Conservation (phyloP, 495 filamentous ascomycete species). For the Aspergillus olivimuriae region DNA sequence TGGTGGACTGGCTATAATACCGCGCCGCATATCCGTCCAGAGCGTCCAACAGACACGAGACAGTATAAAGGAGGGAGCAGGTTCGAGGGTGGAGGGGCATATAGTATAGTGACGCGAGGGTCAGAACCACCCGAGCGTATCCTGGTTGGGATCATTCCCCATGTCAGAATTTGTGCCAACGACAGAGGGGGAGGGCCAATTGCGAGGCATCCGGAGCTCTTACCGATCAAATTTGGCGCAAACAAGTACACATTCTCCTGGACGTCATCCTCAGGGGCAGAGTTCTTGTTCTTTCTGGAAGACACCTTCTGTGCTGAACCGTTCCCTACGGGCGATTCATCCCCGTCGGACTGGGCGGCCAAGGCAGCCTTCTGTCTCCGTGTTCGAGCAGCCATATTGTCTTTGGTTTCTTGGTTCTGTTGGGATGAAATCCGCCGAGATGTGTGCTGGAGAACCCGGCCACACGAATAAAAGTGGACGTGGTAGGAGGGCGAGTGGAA, state of each 20-base stretch:
- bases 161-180: too few species aligned
- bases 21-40: conserved; percentile 89
- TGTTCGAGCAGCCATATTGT: conserved; percentile 37
- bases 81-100: conserved; percentile 97
- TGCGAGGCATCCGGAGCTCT: conserved; percentile 22
- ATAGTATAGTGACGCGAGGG: conserved; percentile 90
- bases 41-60: conserved; percentile 91
- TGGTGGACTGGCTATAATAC: conserved; percentile 80
- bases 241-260: conserved; percentile 94
- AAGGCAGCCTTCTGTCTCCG: conserved; percentile 39
- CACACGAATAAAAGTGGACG: background rate
- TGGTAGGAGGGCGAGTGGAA: conserved; percentile 8
- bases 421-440: too few species aligned
- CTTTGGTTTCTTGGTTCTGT: background rate
- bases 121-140: conserved; percentile 82
- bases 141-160: conserved; percentile 54
- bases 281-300: conserved; percentile 22
- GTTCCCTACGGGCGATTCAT: conserved; percentile 27
- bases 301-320: conserved; percentile 20
- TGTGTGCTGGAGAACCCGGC: background rate
- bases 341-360: conserved; percentile 29
- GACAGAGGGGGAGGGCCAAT: too few species aligned
- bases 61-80: conserved; percentile 82
- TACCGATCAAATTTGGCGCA: conserved; percentile 90
- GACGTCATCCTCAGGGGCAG: conserved; percentile 25